Evolutionary conservation across 179 eudicot genomes (phyloP), one percentile per base, ranked within the genome.

Genomic region (Beta macrorhiza): DNA sequence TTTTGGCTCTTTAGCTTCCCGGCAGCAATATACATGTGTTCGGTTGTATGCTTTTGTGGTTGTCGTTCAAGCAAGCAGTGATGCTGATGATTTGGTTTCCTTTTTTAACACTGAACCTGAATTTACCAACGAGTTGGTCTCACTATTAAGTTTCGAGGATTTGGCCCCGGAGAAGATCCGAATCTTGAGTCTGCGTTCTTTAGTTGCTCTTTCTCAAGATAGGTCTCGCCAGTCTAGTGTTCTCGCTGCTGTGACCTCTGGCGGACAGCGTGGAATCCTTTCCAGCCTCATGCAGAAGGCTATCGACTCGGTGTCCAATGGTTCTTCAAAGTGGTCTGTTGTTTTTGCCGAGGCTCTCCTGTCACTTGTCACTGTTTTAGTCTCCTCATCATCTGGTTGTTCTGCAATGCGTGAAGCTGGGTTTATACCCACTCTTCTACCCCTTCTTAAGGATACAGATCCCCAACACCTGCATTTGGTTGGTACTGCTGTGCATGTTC

Each of bases 261-360:
- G 99, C 51, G 99, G 99, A 75, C 98, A 97, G 83, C 99, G 97
- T 82, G 99, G 98, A 78, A 94, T 97, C 70, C 86, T 97, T 74
- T 94, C 99, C 63, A 97, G 99, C 87, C 98, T 97, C 62, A 94
- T 97, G 99, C 99, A 97, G 81, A 97, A 94, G 89, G 91, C 98
- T 51, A 92, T 97, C 72, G 97, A 91, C 84, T 90, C 97, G 61
- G 91, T 95, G 53, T 85, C 91, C 19, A 83, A 82, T 78, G 87
- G 89, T 81, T 91, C 97, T 73, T 90, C 97, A 12, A 94, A 91
- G 81, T 93, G 95, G 93, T 91, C 95, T 84, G 91, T 93, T 82
- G 87, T 91, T 82, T 97, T 97, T 84, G 97, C 97, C 3, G 99
- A 97, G 90, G 92, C 98, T 82, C 89, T 97, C 75, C 87, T 97